These are phyloP conservation scores for Phytophthora citrophthora DNA, from an alignment of 352 stramenopile species.

Conservation along the genomic window DNA sequence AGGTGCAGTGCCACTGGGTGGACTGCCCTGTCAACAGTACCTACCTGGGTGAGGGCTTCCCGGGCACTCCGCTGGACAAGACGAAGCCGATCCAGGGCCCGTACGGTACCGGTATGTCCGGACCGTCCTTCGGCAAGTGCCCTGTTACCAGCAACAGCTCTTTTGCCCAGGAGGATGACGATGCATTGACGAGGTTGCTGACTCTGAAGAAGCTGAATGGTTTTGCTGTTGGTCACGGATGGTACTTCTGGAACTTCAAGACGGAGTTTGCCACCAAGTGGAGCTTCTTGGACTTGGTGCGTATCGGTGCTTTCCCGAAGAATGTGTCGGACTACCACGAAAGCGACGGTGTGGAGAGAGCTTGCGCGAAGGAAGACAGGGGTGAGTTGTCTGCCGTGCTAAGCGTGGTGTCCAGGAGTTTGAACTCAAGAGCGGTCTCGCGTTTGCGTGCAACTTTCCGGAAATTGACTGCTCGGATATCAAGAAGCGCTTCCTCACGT, in stretches of 20 bases:
- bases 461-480: constrained; percentile 70
- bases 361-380: constrained; percentile 74
- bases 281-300: constrained; percentile 87
- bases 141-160: constrained; percentile 84
- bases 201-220: constrained; percentile 94
- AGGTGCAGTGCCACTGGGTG: constrained; percentile 87
- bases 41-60: constrained; percentile 92
- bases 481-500: constrained; percentile 51
- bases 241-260: constrained; percentile 97
- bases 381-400: constrained; percentile 72
- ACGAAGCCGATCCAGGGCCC: constrained; percentile 91
- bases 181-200: constrained; percentile 78
- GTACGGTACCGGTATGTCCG: constrained; percentile 82
- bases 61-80: constrained; percentile 90
- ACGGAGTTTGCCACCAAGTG: constrained; percentile 92
- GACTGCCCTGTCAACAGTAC: constrained; percentile 85
- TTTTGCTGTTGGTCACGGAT: constrained; percentile 92
- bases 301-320: constrained; percentile 71
- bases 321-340: constrained; percentile 76
- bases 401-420: constrained; percentile 79
- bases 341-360: constrained; percentile 60
- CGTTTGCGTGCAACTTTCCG: constrained; percentile 67
- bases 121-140: constrained; percentile 91
- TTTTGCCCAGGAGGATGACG: constrained; percentile 85
- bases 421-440: constrained; percentile 68